Evolutionary conservation across 2,329 filamentous ascomycete species (phyloP), one percentile per base, ranked within the genome.

Genomic region (Ceratocystis huliohia): DNA sequence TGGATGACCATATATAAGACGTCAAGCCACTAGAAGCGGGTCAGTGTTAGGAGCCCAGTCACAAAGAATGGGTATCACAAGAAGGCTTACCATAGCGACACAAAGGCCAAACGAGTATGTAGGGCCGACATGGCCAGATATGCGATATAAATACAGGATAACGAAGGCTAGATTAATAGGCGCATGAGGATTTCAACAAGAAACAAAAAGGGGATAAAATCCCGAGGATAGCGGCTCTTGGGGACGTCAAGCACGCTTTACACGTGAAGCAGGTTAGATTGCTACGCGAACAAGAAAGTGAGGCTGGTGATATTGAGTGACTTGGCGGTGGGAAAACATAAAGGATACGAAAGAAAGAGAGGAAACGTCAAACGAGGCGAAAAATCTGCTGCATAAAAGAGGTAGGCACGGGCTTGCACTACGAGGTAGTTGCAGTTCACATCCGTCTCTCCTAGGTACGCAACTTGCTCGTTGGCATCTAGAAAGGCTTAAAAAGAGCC

Each of bases 1-100:
- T 61, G 17, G 61, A 67, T 4, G 63, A 56, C 62, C 61, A 63
- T 22, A 66, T 28, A 64, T 67, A 69, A 44, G 65, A 63, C 1
- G 68, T 61, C 25, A 63, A 30, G 41, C 63, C 61, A 46, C 65
- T 68, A 22, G 1, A 64, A 13, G 22, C 45, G 37, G 22, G 53
- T 61, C 37, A 59, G 62, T 44, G 62, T 44, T 10, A 41, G 30
- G 44, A 22, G 22, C 17, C 46, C 46, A 25, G n/a, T 10, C 6
- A 33, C 33, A 30, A 30, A 41, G 20, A 15, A 25, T 6, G 20
- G 15, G 22, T 13, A 41, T 17, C 20, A 33, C 20, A 20, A 37
- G 10, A 15, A 20, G 45, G 63, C 66, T 37, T 15, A 67, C 66
- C 57, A 67, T 28, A 67, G 63, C 20, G 57, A 65, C 46, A 67